Percentiles rank a stretch among this genome's conserved stretches.
These are phyloP conservation scores for Boletus subparvulus DNA, from an alignment of 768 basidiomycete genomes.

Conservation along the genomic window DNA sequence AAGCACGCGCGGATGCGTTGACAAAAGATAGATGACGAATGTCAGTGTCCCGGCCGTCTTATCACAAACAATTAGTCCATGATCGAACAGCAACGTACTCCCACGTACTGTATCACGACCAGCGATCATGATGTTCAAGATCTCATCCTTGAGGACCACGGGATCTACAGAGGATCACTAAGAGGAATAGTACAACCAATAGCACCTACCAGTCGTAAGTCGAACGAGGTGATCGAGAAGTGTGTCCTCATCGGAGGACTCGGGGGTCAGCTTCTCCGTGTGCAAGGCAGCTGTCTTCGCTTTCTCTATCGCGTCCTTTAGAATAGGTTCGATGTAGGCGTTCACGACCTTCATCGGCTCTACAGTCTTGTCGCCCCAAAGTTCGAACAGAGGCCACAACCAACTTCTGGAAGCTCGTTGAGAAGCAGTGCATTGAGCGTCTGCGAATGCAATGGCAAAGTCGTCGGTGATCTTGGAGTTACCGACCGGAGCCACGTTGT, in stretches of 20 bases:
- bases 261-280: conserved; percentile 22
- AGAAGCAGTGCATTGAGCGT: conserved; percentile 45
- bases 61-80: conserved; percentile 22
- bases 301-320: conserved; percentile 43
- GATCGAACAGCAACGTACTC: too few relatives aligned
- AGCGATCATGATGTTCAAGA: conserved; percentile 36
- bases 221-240: conserved; percentile 55
- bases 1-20: conserved; percentile 48
- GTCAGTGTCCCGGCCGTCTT: conserved; percentile 39
- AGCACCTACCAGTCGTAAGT: conserved; percentile 29
- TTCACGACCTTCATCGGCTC: too few relatives aligned
- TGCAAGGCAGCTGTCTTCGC: conserved; percentile 28
- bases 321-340: conserved; percentile 28
- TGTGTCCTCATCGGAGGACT: conserved; percentile 42
- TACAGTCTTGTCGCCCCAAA: conserved; percentile 21
- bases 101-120: conserved; percentile 27
- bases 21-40: conserved; percentile 43
- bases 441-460: conserved; percentile 50
- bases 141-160: conserved; percentile 32
- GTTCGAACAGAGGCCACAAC: conserved; percentile 56
- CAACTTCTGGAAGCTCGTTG: conserved; percentile 44
- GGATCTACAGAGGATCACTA: conserved; percentile 19
- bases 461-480: conserved; percentile 37
- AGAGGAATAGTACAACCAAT: conserved; percentile 23
- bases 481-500: conserved; percentile 31